These are phyloP conservation scores for Colletotrichum sp. DNA, from an alignment of 2,329 filamentous ascomycete species.

Conservation along the genomic window DNA sequence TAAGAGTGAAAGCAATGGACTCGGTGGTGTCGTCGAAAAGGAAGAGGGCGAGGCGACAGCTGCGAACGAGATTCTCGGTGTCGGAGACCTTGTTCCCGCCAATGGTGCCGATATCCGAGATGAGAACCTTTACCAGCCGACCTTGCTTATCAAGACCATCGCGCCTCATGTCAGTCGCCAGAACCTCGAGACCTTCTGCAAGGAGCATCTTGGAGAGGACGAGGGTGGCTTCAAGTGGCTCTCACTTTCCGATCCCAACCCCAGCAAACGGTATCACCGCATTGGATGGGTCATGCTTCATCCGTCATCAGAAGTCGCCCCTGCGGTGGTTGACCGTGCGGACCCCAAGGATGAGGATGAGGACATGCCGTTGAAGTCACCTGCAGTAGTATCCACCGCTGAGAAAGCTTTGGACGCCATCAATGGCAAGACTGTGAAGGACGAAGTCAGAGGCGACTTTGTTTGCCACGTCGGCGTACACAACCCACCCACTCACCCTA, in stretches of 20 bases:
- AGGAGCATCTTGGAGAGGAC: constrained; percentile 88
- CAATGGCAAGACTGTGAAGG: constrained; percentile 96
- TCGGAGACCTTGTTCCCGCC: constrained; percentile 86
- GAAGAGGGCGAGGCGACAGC: constrained; percentile 95
- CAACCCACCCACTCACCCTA: constrained; percentile 81
- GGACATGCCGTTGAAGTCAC: constrained; percentile 60
- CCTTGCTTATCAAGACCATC: constrained; percentile 96
- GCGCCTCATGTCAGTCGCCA: constrained; percentile 93
- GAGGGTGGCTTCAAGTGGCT: constrained; percentile 95
- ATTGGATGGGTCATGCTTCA: constrained; percentile 99
- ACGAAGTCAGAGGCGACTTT: constrained; percentile 92
- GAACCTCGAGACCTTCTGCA: constrained; percentile 93
- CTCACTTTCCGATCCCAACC: constrained; percentile 95
- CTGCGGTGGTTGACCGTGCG: constrained; percentile 67
- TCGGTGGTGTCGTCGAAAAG: constrained; percentile 85
- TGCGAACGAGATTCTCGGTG: constrained; percentile 89
- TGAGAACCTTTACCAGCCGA: constrained; percentile 86
- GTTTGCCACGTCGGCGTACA: constrained; percentile 97
- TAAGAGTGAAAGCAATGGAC: constrained; percentile 89
- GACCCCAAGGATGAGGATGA: constrained; percentile 75
- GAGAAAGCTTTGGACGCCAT: constrained; percentile 92
- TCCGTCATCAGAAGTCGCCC: constrained; percentile 68
- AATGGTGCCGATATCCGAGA: constrained; percentile 87
- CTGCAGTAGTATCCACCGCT: constrained; percentile 63
- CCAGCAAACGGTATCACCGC: constrained; percentile 93